phyloP scores from a whole-genome alignment of 805 yeast genomes.

The Yarrowia osloensis region DNA sequence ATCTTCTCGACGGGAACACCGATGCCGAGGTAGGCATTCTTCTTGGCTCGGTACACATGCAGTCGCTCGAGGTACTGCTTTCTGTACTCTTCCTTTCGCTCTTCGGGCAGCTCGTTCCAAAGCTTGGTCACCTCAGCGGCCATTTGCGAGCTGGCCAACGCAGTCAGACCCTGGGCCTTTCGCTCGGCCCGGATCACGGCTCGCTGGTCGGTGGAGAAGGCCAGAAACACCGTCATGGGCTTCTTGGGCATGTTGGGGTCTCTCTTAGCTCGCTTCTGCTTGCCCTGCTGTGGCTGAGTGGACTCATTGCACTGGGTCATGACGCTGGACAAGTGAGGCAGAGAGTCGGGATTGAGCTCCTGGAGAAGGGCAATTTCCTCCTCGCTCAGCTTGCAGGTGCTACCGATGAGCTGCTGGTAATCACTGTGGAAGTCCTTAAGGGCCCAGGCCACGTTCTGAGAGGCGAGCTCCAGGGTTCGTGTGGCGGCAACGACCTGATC shows the following conservation, averaged over 20 bases:
- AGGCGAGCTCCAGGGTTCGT: conserved; percentile 7
- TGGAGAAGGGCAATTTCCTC: neutral
- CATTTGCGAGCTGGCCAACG: conserved; percentile 72
- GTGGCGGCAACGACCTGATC: conserved; percentile 11
- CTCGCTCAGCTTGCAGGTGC: neutral
- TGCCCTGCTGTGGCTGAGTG: neutral
- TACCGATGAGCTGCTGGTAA: neutral
- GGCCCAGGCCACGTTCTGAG: neutral
- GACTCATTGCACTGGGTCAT: neutral
- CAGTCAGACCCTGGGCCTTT: conserved; percentile 56
- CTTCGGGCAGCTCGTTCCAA: conserved; percentile 74
- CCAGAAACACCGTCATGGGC: conserved; percentile 85
- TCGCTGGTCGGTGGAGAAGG: conserved; percentile 73
- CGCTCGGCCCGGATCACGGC: conserved; percentile 71
- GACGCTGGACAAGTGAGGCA: neutral
- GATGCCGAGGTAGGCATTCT: neutral
- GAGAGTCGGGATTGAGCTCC: neutral
- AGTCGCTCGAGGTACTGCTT: neutral
- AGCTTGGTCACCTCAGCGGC: conserved; percentile 74
- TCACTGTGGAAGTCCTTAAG: conserved; percentile 5
- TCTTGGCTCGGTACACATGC: neutral
- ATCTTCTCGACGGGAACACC: neutral
- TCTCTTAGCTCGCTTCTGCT: neutral
- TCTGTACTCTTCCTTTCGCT: conserved; percentile 30
- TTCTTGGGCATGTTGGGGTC: conserved; percentile 97